Evolutionary conservation across 2,329 filamentous ascomycete species (phyloP).

Genomic region (Sporothrix inflata): DNA sequence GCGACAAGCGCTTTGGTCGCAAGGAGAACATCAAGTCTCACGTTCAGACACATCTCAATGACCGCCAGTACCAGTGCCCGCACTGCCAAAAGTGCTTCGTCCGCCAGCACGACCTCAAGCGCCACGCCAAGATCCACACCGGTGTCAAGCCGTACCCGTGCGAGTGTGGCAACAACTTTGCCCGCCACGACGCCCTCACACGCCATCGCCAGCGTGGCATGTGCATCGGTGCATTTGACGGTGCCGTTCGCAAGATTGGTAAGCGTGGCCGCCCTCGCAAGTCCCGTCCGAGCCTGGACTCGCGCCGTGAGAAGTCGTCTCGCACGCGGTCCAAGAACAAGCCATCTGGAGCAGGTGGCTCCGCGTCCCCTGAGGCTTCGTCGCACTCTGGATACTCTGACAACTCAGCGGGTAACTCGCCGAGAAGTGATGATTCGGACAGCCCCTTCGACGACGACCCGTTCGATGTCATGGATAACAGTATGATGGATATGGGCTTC

Average conservation of each 20-base stretch:
- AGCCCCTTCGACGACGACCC: conserved; percentile 43
- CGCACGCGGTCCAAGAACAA: conserved; percentile 61
- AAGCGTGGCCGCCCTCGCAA: conserved; percentile 68
- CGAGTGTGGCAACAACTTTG: conserved; percentile 91
- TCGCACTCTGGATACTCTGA: conserved; percentile 62
- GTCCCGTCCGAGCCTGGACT: conserved; percentile 60
- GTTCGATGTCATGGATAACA: conserved; percentile 48
- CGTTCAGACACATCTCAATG: conserved; percentile 95
- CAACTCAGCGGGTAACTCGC: conserved; percentile 59
- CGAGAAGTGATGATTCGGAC: conserved; percentile 51
- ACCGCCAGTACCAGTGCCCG: conserved; percentile 92
- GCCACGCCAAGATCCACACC: conserved; percentile 96
- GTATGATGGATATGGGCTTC: conserved; percentile 38
- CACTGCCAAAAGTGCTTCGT: conserved; percentile 96
- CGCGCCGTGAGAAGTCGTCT: conserved; percentile 60
- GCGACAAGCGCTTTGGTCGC: conserved; percentile 88
- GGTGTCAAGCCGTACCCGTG: conserved; percentile 95
- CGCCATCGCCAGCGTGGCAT: conserved; percentile 93
- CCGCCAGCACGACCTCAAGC: conserved; percentile 93
- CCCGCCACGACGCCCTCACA: conserved; percentile 91
- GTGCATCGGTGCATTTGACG: conserved; percentile 94
- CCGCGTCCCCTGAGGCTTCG: conserved; percentile 52
- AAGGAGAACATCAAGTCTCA: conserved; percentile 99
- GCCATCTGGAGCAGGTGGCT: conserved; percentile 43
- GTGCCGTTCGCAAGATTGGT: conserved; percentile 63